Evolutionary conservation across 164 flowering plant genomes (phyloP).

Genomic region (Vitis cinerea): DNA sequence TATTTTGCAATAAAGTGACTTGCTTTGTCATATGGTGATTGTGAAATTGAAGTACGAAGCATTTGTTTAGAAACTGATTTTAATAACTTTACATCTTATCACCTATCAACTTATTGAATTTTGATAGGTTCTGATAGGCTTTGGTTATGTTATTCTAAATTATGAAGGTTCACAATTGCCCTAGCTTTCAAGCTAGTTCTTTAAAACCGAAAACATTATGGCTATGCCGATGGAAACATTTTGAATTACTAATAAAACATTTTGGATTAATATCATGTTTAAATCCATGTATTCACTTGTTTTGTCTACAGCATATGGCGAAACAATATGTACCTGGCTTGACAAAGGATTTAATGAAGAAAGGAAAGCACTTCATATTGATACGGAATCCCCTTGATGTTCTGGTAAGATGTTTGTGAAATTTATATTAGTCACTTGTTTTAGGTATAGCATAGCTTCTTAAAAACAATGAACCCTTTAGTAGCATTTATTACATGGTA

Average conservation of each 20-base stretch:
- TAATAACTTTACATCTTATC: not conserved
- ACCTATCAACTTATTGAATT: too few relatives aligned
- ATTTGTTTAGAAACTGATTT: not conserved
- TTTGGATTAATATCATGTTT: too few relatives aligned
- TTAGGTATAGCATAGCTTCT: not conserved
- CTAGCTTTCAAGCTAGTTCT: too few relatives aligned
- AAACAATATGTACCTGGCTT: conserved; percentile 77
- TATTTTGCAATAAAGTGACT: too few relatives aligned
- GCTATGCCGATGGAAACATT: too few relatives aligned
- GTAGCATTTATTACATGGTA: too few relatives aligned
- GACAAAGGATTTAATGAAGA: conserved; percentile 74
- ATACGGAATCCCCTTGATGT: conserved; percentile 81
- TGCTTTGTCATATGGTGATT: not conserved
- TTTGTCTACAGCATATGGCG: conserved; percentile 67
- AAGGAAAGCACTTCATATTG: conserved; percentile 89
- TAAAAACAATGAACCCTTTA: too few relatives aligned
- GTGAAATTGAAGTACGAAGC: not conserved
- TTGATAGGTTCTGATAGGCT: too few relatives aligned
- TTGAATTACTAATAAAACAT: too few relatives aligned
- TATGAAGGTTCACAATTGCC: too few relatives aligned
- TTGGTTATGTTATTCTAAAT: too few relatives aligned
- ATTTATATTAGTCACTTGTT: not conserved
- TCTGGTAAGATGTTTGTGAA: conserved; percentile 49
- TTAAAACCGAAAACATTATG: too few relatives aligned
- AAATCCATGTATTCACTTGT: not conserved